Evolutionary conservation across 2,329 filamentous ascomycete species (phyloP), one percentile per base, ranked within the genome.

Genomic region (Venturia carpophila): DNA sequence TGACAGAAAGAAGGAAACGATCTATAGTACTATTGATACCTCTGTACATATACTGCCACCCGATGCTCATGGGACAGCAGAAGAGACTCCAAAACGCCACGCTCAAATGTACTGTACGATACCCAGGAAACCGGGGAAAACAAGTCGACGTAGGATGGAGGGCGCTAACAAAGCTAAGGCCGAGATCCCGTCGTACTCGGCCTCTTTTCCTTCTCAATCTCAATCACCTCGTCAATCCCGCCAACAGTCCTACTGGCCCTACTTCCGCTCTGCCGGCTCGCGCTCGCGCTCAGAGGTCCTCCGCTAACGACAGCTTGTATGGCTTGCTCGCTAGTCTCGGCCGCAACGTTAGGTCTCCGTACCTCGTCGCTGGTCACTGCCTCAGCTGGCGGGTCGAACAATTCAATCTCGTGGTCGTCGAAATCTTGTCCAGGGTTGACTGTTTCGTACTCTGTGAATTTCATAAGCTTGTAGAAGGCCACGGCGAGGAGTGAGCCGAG

Each of bases 251-350:
- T 61, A 21, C 39, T 27, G n/a, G 15, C n/a, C 27, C 27, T 61
- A 13, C 39, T 42, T n/a, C 60, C 60, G 6, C 24, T 27, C 24
- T 1, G 21, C 21, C 52, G 30, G 34, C 75, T 78, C 71, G 5
- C 60, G 21, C n/a, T 61, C 5, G 9, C 19, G n/a, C 42, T 42
- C 37, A 61, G 21, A 1, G 39, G n/a, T 5, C 43, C 60, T 10
- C 60, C 60, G 39, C 21, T 61, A 15, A 45, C 11, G 41, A 63
- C 42, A 1, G 39, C n/a, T 10, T 63, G 42, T 19, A 63, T 21
- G 24, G 24, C 61, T 19, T 49, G 42, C 24, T 63, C 61, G 61
- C 39, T 60, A 5, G 47, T 64, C 45, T 56, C 64, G 10, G 55
- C 64, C 10, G 52, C 39, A 5, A 65, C 64, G 62, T 66, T 63